Conservation (phyloP, 2,329 filamentous ascomycete genomes). For the Penicillium decumbens region DNA sequence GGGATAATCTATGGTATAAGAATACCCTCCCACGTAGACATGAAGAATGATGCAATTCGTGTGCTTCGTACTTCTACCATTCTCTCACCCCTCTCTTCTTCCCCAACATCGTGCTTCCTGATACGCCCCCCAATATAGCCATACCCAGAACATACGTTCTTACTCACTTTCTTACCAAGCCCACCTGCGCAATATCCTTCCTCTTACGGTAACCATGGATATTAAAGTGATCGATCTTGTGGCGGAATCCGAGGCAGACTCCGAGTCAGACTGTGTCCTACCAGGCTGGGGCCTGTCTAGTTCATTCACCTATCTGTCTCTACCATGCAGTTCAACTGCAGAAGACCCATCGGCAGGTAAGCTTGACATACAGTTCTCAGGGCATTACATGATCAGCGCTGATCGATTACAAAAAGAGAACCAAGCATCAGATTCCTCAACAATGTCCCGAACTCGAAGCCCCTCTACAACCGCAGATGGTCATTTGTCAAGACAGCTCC, state of each 20-base stretch:
- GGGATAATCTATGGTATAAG: neutral
- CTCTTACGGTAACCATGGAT: neutral
- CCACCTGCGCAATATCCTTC: no score
- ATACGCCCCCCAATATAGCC: neutral
- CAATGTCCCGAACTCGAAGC: neutral
- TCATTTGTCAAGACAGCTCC: neutral
- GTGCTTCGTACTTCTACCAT: neutral
- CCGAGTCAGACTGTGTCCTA: neutral
- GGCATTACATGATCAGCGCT: neutral
- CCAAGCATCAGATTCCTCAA: neutral
- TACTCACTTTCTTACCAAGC: no score
- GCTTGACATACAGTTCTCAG: neutral
- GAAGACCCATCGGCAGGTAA: neutral
- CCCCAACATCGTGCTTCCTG: neutral
- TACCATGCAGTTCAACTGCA: neutral
- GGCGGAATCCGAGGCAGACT: neutral
- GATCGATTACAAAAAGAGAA: neutral
- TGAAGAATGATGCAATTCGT: neutral
- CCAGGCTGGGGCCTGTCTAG: neutral
- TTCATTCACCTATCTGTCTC: neutral
- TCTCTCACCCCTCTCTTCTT: neutral
- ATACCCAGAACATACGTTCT: neutral
- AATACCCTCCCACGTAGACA: neutral
- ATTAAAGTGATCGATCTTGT: neutral
- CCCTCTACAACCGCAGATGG: neutral